These are phyloP conservation scores for Suillus occidentalis DNA, from an alignment of 768 basidiomycete genomes.

Conservation along the genomic window DNA sequence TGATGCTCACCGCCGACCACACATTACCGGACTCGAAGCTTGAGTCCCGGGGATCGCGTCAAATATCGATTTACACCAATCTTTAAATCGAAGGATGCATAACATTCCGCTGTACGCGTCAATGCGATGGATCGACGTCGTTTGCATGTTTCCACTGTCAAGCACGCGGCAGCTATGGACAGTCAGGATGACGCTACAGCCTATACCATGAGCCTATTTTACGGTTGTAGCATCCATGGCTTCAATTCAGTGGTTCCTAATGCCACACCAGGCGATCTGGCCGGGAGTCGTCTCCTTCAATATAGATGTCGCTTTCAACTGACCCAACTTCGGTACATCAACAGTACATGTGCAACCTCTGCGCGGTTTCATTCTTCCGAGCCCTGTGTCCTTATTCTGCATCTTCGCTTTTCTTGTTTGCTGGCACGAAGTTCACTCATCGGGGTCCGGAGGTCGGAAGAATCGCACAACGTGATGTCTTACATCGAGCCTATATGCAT, in stretches of 20 bases:
- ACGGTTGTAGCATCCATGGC: no score
- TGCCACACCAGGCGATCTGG: neutral
- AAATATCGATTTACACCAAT: no score
- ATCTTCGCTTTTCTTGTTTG: neutral
- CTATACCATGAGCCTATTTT: neutral
- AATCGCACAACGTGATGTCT: neutral
- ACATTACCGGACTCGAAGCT: no score
- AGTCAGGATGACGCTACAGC: no score
- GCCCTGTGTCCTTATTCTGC: neutral
- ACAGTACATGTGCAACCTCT: neutral
- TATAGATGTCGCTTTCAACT: neutral
- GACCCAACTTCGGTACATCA: neutral
- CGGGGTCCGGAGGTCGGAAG: neutral
- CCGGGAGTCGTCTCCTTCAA: neutral
- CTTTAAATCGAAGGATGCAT: no score
- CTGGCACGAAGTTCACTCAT: neutral
- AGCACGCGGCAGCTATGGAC: no score
- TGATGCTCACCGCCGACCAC: no score
- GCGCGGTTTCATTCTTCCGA: neutral
- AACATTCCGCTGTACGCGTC: no score
- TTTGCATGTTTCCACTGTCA: no score
- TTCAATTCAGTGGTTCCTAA: neutral
- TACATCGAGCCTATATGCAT: neutral
- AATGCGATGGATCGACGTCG: no score
- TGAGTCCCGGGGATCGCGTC: no score